Evolutionary conservation across 148 eudicot species (phyloP).

Genomic region (Rheum nobile): DNA sequence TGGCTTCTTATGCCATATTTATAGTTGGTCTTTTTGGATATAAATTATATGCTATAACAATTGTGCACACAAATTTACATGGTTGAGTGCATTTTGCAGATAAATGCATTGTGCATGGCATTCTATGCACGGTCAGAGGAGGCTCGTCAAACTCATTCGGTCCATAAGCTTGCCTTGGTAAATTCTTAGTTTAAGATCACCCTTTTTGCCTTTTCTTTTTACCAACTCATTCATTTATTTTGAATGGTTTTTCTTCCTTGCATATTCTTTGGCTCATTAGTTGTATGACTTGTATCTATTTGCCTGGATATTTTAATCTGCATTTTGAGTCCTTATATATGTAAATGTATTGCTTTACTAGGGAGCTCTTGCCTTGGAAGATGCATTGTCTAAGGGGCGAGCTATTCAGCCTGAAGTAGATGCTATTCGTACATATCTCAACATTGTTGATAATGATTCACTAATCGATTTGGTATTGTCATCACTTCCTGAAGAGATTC

Average conservation of each 20-base stretch:
- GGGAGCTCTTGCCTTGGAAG: conserved; percentile 94
- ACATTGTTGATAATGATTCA: conserved; percentile 58
- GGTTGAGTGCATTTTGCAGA: conserved; percentile 40
- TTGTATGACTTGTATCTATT: not conserved
- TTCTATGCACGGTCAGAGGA: conserved; percentile 95
- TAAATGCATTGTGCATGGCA: conserved; percentile 94
- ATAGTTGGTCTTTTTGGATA: not conserved
- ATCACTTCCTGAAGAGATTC: conserved; percentile 82
- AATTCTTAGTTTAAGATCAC: conserved; percentile 5
- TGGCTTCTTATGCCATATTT: not conserved
- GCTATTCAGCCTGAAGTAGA: conserved; percentile 76
- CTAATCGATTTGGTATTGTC: conserved; percentile 65
- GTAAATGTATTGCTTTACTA: conserved; percentile 12
- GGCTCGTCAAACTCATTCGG: conserved; percentile 90
- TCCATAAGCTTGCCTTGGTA: conserved; percentile 94
- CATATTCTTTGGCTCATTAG: not conserved
- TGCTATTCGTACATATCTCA: conserved; percentile 40
- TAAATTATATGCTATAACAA: not conserved
- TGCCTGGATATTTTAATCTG: not conserved
- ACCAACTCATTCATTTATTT: not conserved
- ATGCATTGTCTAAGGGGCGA: conserved; percentile 79
- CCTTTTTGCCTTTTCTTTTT: not conserved
- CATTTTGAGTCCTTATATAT: not conserved
- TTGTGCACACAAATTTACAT: not conserved
- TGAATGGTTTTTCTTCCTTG: conserved; percentile 1